Base-by-base conservation (phyloP, 2,329 filamentous ascomycete species). In the Alternaria longipes region DNA sequence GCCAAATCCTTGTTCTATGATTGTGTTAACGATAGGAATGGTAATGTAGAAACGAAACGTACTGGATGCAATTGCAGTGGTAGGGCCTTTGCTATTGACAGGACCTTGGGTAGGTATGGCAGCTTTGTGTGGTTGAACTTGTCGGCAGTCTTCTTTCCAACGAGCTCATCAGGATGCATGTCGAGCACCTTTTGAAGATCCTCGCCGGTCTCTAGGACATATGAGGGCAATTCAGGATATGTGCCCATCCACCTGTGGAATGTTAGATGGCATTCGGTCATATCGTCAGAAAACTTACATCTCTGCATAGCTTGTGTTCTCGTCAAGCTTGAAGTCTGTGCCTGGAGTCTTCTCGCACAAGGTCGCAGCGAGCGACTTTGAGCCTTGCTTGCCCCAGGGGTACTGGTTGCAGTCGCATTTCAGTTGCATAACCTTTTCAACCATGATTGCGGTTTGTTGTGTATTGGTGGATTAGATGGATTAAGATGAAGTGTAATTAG, bases 21-120 rank as follows among this genome's bases (percentile, higher is more conserved):
- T 22, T 8, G 32, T 20, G 41, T 72, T 52, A 71, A 60, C 5
- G 51, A 38, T 30, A 20, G 11, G 47, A 0, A 4, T 26, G n/a
- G 14, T 14, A 32, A 28, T 38, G 5, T 8, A 22, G 38, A 32
- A 9, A 14, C 11, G 11, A 5, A 66, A 66, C 68, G 6, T 68
- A 79, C 77, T 4, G 90, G 91, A 65, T 93, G 91, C 14, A 93
- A 84, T 73, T 93, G 91, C 3, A 94, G 82, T 1, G 90, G 91
- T 0, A 94, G 84, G 0, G 91, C 90, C 76, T 93, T 92, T 38
- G 84, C 84, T 71, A 93, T 92, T 8, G 90, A 93, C 1, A 93
- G 82, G 42, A 93, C 88, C 82, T 93, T 94, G 8, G 90, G 90
- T 0, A 93, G 81, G 74, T 88, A 94, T 2, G 90, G 91, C 2